These are phyloP conservation scores for Lachancea sp. DNA, from an alignment of 805 yeast species.

Conservation along the genomic window DNA sequence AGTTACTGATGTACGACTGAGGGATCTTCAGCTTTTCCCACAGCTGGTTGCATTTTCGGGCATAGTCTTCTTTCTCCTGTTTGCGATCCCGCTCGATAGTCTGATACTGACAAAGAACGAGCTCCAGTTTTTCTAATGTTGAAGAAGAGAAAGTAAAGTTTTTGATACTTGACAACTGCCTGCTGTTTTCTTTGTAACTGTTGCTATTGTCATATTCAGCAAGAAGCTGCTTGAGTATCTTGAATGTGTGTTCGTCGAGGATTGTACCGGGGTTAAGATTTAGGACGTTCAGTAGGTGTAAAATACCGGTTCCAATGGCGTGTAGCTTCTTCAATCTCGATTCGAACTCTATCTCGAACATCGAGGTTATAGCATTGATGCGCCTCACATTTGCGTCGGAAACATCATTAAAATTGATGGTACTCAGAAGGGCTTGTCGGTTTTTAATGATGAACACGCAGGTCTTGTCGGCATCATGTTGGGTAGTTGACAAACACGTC, in stretches of 20 bases:
- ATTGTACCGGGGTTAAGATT: constrained; percentile 8
- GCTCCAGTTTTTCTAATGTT: constrained; percentile 13
- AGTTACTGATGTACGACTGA: constrained; percentile 35
- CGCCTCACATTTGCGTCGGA: constrained; percentile 9
- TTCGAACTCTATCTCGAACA: constrained; percentile 9
- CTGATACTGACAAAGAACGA: constrained; percentile 11
- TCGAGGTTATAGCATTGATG: background rate
- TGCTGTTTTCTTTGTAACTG: background rate
- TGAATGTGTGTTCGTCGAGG: constrained; percentile 10
- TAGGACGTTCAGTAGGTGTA: background rate
- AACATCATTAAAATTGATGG: constrained; percentile 17
- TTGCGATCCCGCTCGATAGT: constrained; percentile 32
- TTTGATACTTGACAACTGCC: background rate
- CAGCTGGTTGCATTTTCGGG: constrained; percentile 40
- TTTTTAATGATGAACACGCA: constrained; percentile 7
- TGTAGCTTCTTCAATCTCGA: constrained; percentile 1
- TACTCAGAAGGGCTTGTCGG: constrained; percentile 9
- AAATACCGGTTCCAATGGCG: background rate
- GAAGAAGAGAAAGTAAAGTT: background rate
- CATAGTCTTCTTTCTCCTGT: constrained; percentile 29
- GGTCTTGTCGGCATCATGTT: constrained; percentile 3
- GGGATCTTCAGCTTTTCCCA: constrained; percentile 56
- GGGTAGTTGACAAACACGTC: background rate
- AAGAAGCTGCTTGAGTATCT: background rate
- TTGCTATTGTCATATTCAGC: background rate